Evolutionary conservation across 1,284 basidiomycete species (phyloP).

Genomic region (Trametes pubescens): DNA sequence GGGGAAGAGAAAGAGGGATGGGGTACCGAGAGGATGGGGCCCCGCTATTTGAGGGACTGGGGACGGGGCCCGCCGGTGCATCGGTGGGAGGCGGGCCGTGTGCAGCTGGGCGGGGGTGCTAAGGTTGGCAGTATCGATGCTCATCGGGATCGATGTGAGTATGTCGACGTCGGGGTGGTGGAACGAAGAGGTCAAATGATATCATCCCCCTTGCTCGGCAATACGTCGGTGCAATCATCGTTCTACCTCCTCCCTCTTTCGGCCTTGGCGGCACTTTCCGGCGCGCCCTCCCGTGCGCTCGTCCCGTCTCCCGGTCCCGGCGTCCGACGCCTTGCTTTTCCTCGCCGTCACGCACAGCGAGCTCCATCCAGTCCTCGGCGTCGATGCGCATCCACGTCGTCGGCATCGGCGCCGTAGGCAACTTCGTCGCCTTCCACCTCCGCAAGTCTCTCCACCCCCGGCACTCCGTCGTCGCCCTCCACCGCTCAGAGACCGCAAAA

Average conservation of each 20-base stretch:
- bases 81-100: conserved; percentile 22
- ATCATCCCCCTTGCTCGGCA: conserved; percentile 26
- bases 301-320: background rate
- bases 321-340: conserved; percentile 6
- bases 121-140: conserved; percentile 24
- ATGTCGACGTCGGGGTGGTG: background rate
- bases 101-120: background rate
- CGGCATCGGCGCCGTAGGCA: conserved; percentile 78
- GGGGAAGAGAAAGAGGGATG: conserved; percentile 24
- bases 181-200: conserved; percentile 21
- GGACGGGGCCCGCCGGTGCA: conserved; percentile 25
- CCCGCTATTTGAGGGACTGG: conserved; percentile 28
- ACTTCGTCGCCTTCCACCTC: conserved; percentile 82
- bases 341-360: conserved; percentile 14
- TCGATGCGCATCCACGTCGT: conserved; percentile 78
- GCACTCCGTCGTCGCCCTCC: conserved; percentile 73
- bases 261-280: conserved; percentile 15
- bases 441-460: conserved; percentile 61
- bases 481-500: conserved; percentile 47
- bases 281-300: conserved; percentile 12
- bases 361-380: conserved; percentile 13
- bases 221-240: conserved; percentile 16
- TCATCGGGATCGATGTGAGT: conserved; percentile 25
- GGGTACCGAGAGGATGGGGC: conserved; percentile 8
- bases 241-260: conserved; percentile 22